Evolutionary conservation across 345 rosid species (phyloP).

Genomic region (Corymbia maculata): DNA sequence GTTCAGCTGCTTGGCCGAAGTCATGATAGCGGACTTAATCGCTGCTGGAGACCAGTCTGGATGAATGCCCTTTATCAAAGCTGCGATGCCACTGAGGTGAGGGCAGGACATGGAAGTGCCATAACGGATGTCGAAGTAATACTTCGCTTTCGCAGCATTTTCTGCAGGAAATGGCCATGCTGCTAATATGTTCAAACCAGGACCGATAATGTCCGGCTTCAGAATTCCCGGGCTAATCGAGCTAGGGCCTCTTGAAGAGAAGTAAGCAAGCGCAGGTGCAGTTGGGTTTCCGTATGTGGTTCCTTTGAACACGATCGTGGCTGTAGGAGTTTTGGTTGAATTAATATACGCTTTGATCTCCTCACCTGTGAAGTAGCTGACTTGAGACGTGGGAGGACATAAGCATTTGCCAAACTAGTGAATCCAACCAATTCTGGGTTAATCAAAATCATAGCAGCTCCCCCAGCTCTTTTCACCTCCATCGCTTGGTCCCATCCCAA

Average conservation of each 20-base stretch:
- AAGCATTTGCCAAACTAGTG: neutral
- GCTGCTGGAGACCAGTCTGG: neutral
- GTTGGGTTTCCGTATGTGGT: too few species aligned
- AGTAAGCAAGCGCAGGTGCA: too few species aligned
- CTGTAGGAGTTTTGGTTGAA: too few species aligned
- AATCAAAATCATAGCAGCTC: neutral
- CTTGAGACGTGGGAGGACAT: neutral
- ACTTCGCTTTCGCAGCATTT: neutral
- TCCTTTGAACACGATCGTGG: too few species aligned
- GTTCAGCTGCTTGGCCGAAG: neutral
- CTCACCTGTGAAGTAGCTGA: neutral
- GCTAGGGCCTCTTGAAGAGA: too few species aligned
- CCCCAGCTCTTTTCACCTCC: neutral
- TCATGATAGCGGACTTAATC: neutral
- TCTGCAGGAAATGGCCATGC: neutral
- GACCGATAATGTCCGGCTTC: too few species aligned
- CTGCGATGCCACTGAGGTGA: neutral
- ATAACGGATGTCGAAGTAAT: neutral
- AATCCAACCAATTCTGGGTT: neutral
- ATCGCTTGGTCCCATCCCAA: neutral
- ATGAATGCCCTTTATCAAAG: neutral
- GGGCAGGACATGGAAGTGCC: neutral
- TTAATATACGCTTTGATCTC: neutral
- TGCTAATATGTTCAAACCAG: too few species aligned
- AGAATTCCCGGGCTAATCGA: too few species aligned